These are phyloP conservation scores for Corchorus olitorius DNA, from an alignment of 345 rosid genomes.

Conservation along the genomic window DNA sequence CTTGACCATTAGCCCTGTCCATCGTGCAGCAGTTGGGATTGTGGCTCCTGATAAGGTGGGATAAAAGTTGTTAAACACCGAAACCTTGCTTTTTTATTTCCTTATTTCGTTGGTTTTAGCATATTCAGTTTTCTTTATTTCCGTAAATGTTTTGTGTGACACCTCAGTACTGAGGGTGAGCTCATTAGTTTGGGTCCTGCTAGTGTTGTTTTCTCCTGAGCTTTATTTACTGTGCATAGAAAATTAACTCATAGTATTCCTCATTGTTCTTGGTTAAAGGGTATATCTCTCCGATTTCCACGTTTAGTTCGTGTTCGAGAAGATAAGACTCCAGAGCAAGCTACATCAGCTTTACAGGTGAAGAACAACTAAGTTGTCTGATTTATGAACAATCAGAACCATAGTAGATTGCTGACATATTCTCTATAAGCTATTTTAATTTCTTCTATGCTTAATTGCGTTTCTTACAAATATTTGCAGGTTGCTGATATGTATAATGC, in stretches of 20 bases:
- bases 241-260: neutral
- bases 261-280: slow-evolving; percentile 39
- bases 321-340: slow-evolving; percentile 84
- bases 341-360: slow-evolving; percentile 88
- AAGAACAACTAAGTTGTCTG: slow-evolving; percentile 16
- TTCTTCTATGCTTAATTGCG: neutral
- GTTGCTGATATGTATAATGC: slow-evolving; percentile 85
- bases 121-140: neutral
- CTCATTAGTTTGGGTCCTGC: slow-evolving; percentile 15
- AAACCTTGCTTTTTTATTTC: neutral
- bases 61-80: neutral
- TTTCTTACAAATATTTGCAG: slow-evolving; percentile 39
- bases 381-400: neutral
- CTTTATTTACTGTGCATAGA: neutral
- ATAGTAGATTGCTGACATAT: neutral
- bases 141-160: neutral
- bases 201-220: neutral
- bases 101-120: neutral
- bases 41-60: slow-evolving; percentile 85
- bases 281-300: slow-evolving; percentile 89
- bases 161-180: neutral
- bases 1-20: slow-evolving; percentile 89
- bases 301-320: slow-evolving; percentile 78
- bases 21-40: slow-evolving; percentile 82
- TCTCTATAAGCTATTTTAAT: neutral